Evolutionary conservation across 805 yeast genomes (phyloP).

Genomic region (Candida wancherniae): DNA sequence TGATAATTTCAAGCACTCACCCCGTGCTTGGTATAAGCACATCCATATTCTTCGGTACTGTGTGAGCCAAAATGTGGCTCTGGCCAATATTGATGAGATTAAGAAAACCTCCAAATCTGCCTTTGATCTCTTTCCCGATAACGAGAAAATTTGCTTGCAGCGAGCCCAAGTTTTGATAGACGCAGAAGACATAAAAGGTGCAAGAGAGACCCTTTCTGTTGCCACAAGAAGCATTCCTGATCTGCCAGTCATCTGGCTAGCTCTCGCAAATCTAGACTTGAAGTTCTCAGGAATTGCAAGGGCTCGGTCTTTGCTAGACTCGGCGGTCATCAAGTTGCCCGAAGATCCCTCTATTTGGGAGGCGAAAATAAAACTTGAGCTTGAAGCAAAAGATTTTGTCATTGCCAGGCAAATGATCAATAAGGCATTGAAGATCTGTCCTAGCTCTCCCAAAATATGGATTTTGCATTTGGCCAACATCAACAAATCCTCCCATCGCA

Average conservation of each 20-base stretch:
- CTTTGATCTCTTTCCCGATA: slow-evolving; percentile 42
- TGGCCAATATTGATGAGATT: slow-evolving; percentile 14
- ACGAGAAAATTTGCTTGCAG: slow-evolving; percentile 55
- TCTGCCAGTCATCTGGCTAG: slow-evolving; percentile 49
- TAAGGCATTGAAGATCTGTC: slow-evolving; percentile 55
- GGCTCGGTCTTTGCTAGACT: slow-evolving; percentile 71
- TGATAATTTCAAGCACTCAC: slow-evolving; percentile 22
- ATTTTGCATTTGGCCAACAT: slow-evolving; percentile 47
- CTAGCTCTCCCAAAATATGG: slow-evolving; percentile 64
- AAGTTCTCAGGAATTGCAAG: slow-evolving; percentile 40
- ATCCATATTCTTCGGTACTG: slow-evolving; percentile 46
- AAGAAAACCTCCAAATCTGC: slow-evolving; percentile 40
- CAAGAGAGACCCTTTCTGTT: slow-evolving; percentile 42
- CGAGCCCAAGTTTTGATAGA: slow-evolving; percentile 50
- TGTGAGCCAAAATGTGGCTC: slow-evolving; percentile 15
- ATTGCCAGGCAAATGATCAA: slow-evolving; percentile 54
- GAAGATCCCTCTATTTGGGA: slow-evolving; percentile 50
- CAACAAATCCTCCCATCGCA: slow-evolving; percentile 46
- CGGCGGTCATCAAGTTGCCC: slow-evolving; percentile 53
- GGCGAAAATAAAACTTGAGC: slow-evolving; percentile 57
- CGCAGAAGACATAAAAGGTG: slow-evolving; percentile 23
- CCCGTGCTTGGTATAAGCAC: slow-evolving; percentile 59
- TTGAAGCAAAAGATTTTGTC: slow-evolving; percentile 38
- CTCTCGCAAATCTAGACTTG: slow-evolving; percentile 42
- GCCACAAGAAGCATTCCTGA: slow-evolving; percentile 50